Conservation (phyloP, 176 grass and related monocot genomes). For the Poa annua region DNA sequence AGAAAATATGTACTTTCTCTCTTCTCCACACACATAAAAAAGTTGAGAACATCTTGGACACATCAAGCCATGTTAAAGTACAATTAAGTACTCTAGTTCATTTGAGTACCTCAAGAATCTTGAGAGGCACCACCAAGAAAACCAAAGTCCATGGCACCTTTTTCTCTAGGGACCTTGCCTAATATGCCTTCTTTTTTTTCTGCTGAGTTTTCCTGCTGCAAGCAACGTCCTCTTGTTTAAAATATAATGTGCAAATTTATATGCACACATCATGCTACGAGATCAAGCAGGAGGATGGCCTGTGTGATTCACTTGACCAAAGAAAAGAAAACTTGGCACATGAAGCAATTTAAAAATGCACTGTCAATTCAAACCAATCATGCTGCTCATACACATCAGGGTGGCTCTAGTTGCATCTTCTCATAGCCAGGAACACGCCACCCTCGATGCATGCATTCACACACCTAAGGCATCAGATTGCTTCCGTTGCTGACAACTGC, state of each 20-base stretch:
- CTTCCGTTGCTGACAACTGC: neutral
- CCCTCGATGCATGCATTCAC: neutral
- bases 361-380: conserved; percentile 27
- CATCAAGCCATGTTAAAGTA: conserved; percentile 43
- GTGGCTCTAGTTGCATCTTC: neutral
- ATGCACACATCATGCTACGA: conserved; percentile 22
- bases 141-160: conserved; percentile 33
- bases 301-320: conserved; percentile 26
- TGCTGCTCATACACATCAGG: conserved; percentile 13
- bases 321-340: conserved; percentile 22
- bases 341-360: neutral
- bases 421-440: neutral
- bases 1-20: conserved; percentile 33
- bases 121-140: conserved; percentile 48
- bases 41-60: conserved; percentile 11
- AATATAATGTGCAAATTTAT: neutral
- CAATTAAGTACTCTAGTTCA: conserved; percentile 18
- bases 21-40: conserved; percentile 15
- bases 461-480: neutral
- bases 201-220: conserved; percentile 30
- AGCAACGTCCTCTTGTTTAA: conserved; percentile 37
- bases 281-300: conserved; percentile 20
- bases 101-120: conserved; percentile 44
- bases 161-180: conserved; percentile 5
- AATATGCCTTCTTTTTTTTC: conserved; percentile 10